Evolutionary conservation across 257 asterid genomes (phyloP), one percentile per base, ranked within the genome.

Genomic region (Voacanga thouarsii): DNA sequence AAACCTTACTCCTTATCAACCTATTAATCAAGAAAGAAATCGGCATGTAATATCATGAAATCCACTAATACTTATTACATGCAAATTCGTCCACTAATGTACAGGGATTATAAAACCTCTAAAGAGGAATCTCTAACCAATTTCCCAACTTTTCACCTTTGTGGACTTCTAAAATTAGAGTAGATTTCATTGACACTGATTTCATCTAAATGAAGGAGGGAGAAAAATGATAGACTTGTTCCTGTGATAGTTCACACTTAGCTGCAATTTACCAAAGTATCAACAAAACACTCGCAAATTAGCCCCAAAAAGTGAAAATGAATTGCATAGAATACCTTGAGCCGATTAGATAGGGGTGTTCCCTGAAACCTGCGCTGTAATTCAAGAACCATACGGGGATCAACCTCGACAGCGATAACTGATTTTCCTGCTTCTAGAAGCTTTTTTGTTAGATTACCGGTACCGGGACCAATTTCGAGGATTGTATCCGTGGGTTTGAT

Each of bases 391-490:
- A 96, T 96, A 79, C 97, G 96, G 39, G 97, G 94, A 78, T 96
- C 99, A 80, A 96, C 86, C 79, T 96, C 98, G 14, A 96, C 92
- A 19, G 99, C 98, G 23, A 96, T 50, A 68, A 93, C 98, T 4
- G 92, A 89, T 69, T 96, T 96, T 23, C 98, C 98, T 2, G 89
- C 96, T 82, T 96, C 99, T 4, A 96, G 91, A 81, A 96, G 99
- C 93, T 96, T 96, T 88, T 96, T 92, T 10, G 99, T 96, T 56
- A 96, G 91, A 69, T 92, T 96, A 76, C 99, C 99, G 0, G 97
- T 96, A 80, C 99, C 99, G 0, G 98, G 97, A 67, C 98, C 99
- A 55, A 96, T 96, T 86, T 96, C 97, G 41, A 93, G 99, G 74
- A 96, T 87, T 59, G 85, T 67, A 45, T 96, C 99, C 26, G 97